These are phyloP conservation scores for Carallia pectinifolia DNA, from an alignment of 345 rosid genomes.

Conservation along the genomic window DNA sequence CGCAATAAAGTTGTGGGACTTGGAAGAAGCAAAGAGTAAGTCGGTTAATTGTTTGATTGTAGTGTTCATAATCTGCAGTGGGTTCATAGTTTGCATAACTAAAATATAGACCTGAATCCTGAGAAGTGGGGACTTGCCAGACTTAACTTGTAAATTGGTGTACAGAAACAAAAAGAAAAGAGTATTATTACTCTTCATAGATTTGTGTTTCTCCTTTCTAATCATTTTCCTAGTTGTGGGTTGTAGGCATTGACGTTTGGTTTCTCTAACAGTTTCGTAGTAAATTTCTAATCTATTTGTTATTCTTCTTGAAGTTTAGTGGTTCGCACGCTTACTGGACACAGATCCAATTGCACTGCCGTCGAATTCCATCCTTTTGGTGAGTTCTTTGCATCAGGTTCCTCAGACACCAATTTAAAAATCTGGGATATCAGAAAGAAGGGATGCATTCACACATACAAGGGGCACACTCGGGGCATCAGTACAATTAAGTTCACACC, in stretches of 20 bases:
- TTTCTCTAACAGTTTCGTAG: background rate
- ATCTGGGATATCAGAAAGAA: slow-evolving; percentile 96
- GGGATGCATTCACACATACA: slow-evolving; percentile 93
- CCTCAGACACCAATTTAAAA: slow-evolving; percentile 69
- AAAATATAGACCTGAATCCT: background rate
- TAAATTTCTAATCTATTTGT: slow-evolving; percentile 39
- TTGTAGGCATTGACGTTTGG: background rate
- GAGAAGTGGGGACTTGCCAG: slow-evolving; percentile 5
- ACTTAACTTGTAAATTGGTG: background rate
- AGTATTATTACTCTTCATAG: background rate
- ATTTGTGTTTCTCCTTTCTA: background rate
- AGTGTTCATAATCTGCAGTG: background rate
- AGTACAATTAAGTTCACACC: slow-evolving; percentile 81
- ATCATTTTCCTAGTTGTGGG: background rate
- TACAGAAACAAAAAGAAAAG: background rate
- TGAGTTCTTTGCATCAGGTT: slow-evolving; percentile 96
- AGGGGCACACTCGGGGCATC: slow-evolving; percentile 82
- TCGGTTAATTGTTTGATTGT: slow-evolving; percentile 20
- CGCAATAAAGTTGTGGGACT: slow-evolving; percentile 72
- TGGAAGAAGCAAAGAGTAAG: slow-evolving; percentile 79
- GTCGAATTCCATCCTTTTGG: slow-evolving; percentile 98
- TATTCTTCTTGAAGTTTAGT: slow-evolving; percentile 93
- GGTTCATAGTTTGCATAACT: background rate
- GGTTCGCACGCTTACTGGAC: slow-evolving; percentile 97
- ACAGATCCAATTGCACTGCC: slow-evolving; percentile 85